phyloP scores from a whole-genome alignment of 306 rosid genomes.

The Fragaria vesca region DNA sequence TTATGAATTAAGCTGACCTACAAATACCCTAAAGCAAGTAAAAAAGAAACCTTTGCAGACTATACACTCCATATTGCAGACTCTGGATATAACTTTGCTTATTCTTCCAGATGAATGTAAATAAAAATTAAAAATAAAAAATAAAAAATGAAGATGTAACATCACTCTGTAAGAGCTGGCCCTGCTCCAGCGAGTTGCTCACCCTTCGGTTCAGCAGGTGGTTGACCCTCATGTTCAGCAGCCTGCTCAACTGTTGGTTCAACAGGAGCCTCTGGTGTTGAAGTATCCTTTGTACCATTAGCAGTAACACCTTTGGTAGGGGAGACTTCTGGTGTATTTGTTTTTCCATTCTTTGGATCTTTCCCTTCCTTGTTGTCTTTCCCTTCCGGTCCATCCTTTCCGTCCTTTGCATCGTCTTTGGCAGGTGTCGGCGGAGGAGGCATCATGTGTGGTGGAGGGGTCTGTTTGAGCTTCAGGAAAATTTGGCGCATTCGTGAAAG shows the following conservation, averaged over 20 bases:
- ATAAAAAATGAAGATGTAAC: not conserved
- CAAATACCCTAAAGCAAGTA: constrained; percentile 34
- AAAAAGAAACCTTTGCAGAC: constrained; percentile 31
- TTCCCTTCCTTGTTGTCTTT: constrained; percentile 30
- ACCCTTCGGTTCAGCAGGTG: constrained; percentile 30
- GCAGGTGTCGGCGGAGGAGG: constrained; percentile 72
- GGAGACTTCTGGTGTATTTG: constrained; percentile 40
- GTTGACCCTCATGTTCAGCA: not conserved
- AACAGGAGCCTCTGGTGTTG: constrained; percentile 38
- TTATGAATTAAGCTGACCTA: constrained; percentile 26
- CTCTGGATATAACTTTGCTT: constrained; percentile 44
- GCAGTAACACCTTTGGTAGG: constrained; percentile 39
- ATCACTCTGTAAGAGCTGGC: constrained; percentile 44
- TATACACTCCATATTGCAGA: constrained; percentile 38
- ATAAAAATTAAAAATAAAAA: constrained; percentile 3
- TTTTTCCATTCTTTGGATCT: constrained; percentile 45
- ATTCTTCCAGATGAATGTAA: constrained; percentile 43
- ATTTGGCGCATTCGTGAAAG: constrained; percentile 86
- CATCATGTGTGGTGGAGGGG: constrained; percentile 85
- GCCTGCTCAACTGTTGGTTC: constrained; percentile 35
- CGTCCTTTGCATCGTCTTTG: constrained; percentile 39
- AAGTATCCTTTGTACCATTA: constrained; percentile 26
- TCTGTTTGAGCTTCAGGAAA: constrained; percentile 75
- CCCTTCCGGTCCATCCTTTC: not conserved
- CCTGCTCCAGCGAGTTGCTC: constrained; percentile 31